Base-by-base conservation (phyloP, 805 yeast genomes). In the Suhomyces sp. region DNA sequence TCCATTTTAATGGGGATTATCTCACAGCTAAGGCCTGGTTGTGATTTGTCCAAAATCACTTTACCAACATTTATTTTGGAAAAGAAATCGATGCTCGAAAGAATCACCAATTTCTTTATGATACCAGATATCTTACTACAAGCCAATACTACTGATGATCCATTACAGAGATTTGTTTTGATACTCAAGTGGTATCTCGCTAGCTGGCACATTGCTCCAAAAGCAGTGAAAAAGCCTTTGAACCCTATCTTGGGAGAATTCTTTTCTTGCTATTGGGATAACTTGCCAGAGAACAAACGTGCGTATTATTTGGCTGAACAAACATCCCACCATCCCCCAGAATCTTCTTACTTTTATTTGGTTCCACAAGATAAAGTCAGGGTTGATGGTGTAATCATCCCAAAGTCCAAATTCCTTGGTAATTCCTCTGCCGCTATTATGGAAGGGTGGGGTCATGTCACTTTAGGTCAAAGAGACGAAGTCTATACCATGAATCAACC, bases 291-390 rank as follows among this genome's bases (percentile, higher is more conserved):
- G 29, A 83, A 79, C 29, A 67, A 79, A 4, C 80, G 80, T 49
- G 96, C 97, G 0, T 93, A 81, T 67, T 94, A 93, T 68, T 71
- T 93, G 19, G 79, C 97, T 1, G 99, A 94, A 69, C 99, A 94
- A 69, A 92, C 97, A 0, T 88, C 96, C 31, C 99, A 94, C 65
- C 99, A 94, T 67, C 98, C 99, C n/a, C 99, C 99, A 12, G 88
- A 94, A 67, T 90, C 97, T 0, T 86, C 96, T 0, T 94, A 93
- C 70, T 94, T 91, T 66, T 94, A 90, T 67, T 76, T 86, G 70
- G 81, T 89, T 36, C 99, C 99, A 0, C 87, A 84, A 53, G 81
- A 82, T 54, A 82, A 83, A 59, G 88, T 94, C 54, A 82, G 94
- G 57, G 90, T 87, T 22, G 99, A 94, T 64, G 99, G 99, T 29